Conservation (phyloP, 805 yeast species). For the Citeromyces matritensis region DNA sequence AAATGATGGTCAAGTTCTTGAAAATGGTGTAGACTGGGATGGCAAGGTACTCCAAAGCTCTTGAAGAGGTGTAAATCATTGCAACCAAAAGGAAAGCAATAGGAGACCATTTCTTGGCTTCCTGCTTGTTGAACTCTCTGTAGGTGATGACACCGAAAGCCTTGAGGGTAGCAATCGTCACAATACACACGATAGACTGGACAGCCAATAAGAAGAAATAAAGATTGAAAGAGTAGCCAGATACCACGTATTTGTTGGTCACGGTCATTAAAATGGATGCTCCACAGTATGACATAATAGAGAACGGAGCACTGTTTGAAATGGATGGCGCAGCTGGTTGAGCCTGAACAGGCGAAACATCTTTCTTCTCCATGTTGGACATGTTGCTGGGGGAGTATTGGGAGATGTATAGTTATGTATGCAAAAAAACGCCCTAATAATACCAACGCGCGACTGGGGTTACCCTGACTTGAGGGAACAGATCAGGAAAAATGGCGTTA, state of each 20-base stretch:
- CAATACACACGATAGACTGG: constrained; percentile 75
- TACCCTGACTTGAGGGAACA: no score
- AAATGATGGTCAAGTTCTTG: constrained; percentile 91
- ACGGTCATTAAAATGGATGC: constrained; percentile 96
- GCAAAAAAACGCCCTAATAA: no score
- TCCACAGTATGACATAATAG: constrained; percentile 74
- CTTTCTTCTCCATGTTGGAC: constrained; percentile 11
- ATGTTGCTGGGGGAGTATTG: constrained; percentile 1
- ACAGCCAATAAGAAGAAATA: constrained; percentile 82
- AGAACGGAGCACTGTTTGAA: constrained; percentile 46
- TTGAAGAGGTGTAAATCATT: constrained; percentile 94
- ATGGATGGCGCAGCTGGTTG: constrained; percentile 9
- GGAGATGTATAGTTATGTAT: constrained; percentile 4
- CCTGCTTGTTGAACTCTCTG: constrained; percentile 73
- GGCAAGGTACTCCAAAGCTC: constrained; percentile 80
- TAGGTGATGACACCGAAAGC: constrained; percentile 64
- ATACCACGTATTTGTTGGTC: constrained; percentile 88
- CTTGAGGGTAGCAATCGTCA: constrained; percentile 61
- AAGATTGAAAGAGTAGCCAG: constrained; percentile 57
- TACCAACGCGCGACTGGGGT: no score
- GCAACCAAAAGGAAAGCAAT: constrained; percentile 77
- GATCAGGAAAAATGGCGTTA: no score
- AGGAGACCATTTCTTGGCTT: constrained; percentile 94
- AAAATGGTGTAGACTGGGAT: constrained; percentile 96
- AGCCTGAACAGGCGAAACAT: constrained; percentile 10